Evolutionary conservation across 768 basidiomycete genomes (phyloP), one percentile per base, ranked within the genome.

Genomic region (Lepiota venenata): DNA sequence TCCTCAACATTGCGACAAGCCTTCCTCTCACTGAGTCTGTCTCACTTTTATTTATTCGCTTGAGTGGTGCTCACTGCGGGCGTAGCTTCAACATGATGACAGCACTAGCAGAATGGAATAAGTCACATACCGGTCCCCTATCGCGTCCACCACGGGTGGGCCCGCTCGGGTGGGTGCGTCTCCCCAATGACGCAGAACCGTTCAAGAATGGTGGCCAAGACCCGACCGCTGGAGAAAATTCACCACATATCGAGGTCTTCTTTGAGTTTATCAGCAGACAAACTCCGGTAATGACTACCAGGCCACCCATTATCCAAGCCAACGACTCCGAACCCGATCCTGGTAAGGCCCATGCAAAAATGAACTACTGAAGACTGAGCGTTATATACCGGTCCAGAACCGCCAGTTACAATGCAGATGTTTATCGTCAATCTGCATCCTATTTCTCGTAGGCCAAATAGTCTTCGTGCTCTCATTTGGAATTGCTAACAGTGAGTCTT

Each of bases 201-300:
- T 55, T 48, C 27, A 45, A 62, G 14, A 58, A 57, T 12, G 44
- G 18, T 16, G 1, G 58, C 16, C 14, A 29, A 20, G 49, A 50
- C 25, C 40, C 49, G 4, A 16, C 39, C 2, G 38, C 39, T 15
- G 38, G 39, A 3, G 15, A 4, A 6, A 16, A 42, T 41, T 36
- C 40, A 41, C 49, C 49, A 18, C 49, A 50, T 25, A 42, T 50
- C 32, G 40, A 50, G 10, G 4, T 50, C 14, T n/a, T 40, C 3
- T 18, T 40, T 7, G 16, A 21, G 11, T n/a, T 27, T n/a, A 42
- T 50, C 18, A 41, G 39, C 25, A 12, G 20, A 6, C 9, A 25
- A 7, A 46, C 14, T 7, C 22, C 49, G 3, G 22, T 41, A 10
- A 16, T 22, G 2, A 27, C 16, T 1, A 4, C 8, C 15, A 22